Percentiles rank a stretch among this genome's conserved stretches.
Evolutionary conservation across 2,329 filamentous ascomycete species (phyloP).

Genomic region (Aspergillus sp.): DNA sequence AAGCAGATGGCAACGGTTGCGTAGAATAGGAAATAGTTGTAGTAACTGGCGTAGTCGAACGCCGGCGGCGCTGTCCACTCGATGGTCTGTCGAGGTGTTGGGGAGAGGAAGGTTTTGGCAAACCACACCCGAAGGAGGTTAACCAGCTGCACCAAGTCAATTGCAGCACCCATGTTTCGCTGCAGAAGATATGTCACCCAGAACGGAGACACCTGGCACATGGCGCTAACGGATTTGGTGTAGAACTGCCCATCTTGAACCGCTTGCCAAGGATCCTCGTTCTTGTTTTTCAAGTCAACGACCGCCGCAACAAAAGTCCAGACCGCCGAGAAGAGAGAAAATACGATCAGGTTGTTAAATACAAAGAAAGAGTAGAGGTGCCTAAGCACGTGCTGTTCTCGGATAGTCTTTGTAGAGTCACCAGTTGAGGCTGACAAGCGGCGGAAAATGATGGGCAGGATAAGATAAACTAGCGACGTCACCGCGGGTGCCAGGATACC

Average conservation of each 20-base stretch:
- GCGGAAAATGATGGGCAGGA: constrained; percentile 88
- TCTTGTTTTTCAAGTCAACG: constrained; percentile 56
- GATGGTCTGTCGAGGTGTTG: constrained; percentile 87
- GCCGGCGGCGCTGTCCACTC: constrained; percentile 87
- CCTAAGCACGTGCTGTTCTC: constrained; percentile 85
- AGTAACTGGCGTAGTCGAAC: constrained; percentile 95
- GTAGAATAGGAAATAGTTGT: constrained; percentile 98
- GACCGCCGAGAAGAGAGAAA: constrained; percentile 83
- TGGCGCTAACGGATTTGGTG: constrained; percentile 64
- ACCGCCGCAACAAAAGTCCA: constrained; percentile 72
- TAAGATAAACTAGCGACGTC: constrained; percentile 81
- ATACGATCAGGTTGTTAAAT: constrained; percentile 94
- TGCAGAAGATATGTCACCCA: constrained; percentile 95
- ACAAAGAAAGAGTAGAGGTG: constrained; percentile 96
- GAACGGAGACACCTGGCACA: constrained; percentile 82
- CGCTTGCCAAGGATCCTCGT: constrained; percentile 66
- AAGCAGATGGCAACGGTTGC: constrained; percentile 85
- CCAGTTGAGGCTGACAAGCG: constrained; percentile 79
- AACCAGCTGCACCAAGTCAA: constrained; percentile 88
- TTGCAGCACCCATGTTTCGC: constrained; percentile 87
- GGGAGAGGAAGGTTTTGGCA: constrained; percentile 77
- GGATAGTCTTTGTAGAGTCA: constrained; percentile 86
- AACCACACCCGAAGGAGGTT: constrained; percentile 82
- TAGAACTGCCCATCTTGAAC: constrained; percentile 66
- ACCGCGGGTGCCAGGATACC: constrained; percentile 87